phyloP scores from a whole-genome alignment of 129 eudicot genomes.

The Cynara cardunculus region DNA sequence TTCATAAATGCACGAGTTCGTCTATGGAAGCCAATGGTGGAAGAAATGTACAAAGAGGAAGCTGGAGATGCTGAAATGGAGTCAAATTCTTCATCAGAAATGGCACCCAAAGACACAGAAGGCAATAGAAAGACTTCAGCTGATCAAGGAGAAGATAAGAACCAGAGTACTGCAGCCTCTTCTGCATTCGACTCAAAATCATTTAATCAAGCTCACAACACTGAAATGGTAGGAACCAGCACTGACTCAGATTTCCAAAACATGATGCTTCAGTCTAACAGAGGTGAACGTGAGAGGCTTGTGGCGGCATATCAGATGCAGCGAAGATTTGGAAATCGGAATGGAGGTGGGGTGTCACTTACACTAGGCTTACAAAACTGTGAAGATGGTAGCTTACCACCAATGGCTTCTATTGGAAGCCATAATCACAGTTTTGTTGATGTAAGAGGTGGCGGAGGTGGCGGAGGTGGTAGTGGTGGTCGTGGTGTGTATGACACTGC shows the following conservation, averaged over 20 bases:
- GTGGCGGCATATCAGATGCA: constrained; percentile 41
- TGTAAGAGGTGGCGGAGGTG: constrained; percentile 26
- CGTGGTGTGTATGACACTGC: constrained; percentile 29
- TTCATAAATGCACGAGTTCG: constrained; percentile 87
- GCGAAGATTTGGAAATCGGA: constrained; percentile 39
- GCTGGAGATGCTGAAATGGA: constrained; percentile 55
- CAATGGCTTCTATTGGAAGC: constrained; percentile 34
- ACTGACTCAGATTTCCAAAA: constrained; percentile 22
- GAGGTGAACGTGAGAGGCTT: constrained; percentile 27
- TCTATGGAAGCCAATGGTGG: constrained; percentile 93
- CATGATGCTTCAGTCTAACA: constrained; percentile 32
- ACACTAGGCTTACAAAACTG: constrained; percentile 69
- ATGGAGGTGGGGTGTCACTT: constrained; percentile 57
- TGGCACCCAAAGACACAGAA: constrained; percentile 26
- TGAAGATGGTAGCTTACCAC: constrained; percentile 45
- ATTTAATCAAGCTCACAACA: constrained; percentile 27
- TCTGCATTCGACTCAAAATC: constrained; percentile 36
- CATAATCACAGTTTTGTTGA: constrained; percentile 32
- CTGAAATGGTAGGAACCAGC: constrained; percentile 44
- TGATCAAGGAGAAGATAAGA: constrained; percentile 39
- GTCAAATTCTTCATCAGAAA: constrained; percentile 56
- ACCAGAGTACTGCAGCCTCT: constrained; percentile 41
- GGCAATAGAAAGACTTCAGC: constrained; percentile 26
- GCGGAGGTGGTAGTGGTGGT: constrained; percentile 27
- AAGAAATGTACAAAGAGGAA: constrained; percentile 93